Evolutionary conservation across 1,284 basidiomycete species (phyloP), one percentile per base, ranked within the genome.

Genomic region (Marasmius tenuissimus): DNA sequence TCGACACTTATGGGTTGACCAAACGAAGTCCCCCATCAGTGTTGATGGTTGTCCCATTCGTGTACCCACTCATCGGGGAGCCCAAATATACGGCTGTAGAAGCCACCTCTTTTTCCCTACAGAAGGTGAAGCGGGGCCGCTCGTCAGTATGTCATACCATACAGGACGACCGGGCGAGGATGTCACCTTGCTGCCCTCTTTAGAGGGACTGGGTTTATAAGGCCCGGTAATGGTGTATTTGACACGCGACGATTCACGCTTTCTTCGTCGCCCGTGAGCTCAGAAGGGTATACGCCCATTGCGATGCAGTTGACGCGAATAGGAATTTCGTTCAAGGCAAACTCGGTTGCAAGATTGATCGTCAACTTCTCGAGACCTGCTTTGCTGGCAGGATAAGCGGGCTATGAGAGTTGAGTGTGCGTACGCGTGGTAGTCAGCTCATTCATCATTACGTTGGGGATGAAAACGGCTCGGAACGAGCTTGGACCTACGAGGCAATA

Each of bases 261-360:
- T 34, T 53, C 51, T n/a, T 20, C n/a, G n/a, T 33, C 35, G 1
- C 51, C 51, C 18, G 51, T 53, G 16, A 53, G 33, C 37, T 57
- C 27, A 14, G 56, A 58, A 12, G 56, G 56, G 47, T 47, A 58
- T 9, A 45, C 12, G 14, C 56, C 56, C 9, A 45, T 16, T 6
- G 56, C 37, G 18, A 58, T 58, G 56, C 40, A 40, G 34, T 48
- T 58, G 39, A 58, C 56, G 2, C 56, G 56, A 22, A 58, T 39
- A 12, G 56, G 56, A 12, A 58, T 48, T 10, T 20, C 18, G 34
- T 33, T 33, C 7, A 18, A 12, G 35, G 56, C 56, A 37, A 58
- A 58, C 16, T 58, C 56, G 9, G 56, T 45, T 22, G 56, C 56
- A 35, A 45, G 20, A 4, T n/a, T 33, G 16, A 45, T n/a, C 16